Evolutionary conservation across 2,329 filamentous ascomycete genomes (phyloP).

Genomic region (Trichoderma sp.): DNA sequence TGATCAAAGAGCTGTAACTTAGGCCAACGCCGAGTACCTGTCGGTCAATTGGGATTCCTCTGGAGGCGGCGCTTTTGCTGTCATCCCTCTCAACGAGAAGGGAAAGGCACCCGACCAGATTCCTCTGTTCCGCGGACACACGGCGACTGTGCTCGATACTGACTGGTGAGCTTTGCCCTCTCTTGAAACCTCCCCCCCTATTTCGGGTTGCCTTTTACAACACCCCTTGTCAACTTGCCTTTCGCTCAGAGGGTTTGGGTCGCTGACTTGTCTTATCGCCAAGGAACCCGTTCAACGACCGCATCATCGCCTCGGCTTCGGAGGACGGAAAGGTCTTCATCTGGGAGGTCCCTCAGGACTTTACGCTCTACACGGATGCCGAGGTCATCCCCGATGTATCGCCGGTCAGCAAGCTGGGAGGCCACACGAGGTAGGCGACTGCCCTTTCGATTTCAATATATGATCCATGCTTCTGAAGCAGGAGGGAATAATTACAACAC

Average conservation of each 20-base stretch:
- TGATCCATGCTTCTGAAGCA: not conserved
- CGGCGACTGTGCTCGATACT: constrained; percentile 90
- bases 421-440: constrained; percentile 72
- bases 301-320: constrained; percentile 85
- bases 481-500: not conserved
- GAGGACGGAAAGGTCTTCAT: constrained; percentile 97
- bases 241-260: not conserved
- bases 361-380: constrained; percentile 78
- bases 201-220: not conserved
- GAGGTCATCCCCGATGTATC: constrained; percentile 81
- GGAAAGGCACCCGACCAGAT: constrained; percentile 91
- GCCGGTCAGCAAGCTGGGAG: constrained; percentile 77
- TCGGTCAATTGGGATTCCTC: constrained; percentile 98
- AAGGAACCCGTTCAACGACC: constrained; percentile 96
- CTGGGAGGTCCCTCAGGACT: constrained; percentile 89
- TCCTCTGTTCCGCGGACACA: constrained; percentile 94
- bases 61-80: constrained; percentile 93
- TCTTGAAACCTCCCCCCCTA: constrained; percentile 15
- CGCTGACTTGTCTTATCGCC: constrained; percentile 24
- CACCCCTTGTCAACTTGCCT: not conserved
- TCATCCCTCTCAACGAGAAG: constrained; percentile 85
- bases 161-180: constrained; percentile 66
- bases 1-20: constrained; percentile 26
- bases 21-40: constrained; percentile 94
- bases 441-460: not conserved